Conservation (phyloP, 1,284 basidiomycete genomes). For the Trametes hirsuta region DNA sequence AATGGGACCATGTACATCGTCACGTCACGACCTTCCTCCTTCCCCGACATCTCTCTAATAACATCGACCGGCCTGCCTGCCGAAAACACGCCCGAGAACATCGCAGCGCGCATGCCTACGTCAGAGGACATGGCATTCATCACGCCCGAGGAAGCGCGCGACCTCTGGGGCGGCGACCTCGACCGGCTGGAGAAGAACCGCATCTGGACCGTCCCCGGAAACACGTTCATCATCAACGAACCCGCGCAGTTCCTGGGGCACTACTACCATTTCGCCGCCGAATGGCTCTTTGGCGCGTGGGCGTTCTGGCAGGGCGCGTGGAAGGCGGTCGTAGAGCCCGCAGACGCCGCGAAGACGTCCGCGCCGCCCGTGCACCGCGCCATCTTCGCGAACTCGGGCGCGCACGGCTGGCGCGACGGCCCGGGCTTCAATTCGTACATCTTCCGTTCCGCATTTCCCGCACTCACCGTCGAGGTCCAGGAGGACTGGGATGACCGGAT, state of each 20-base stretch:
- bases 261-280: constrained; percentile 84
- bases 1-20: constrained; percentile 75
- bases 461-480: constrained; percentile 65
- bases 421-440: constrained; percentile 78
- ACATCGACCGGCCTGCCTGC: constrained; percentile 70
- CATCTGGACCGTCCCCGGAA: constrained; percentile 70
- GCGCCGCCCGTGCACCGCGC: constrained; percentile 62
- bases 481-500: constrained; percentile 74
- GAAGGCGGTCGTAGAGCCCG: constrained; percentile 28
- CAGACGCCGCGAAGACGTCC: constrained; percentile 21
- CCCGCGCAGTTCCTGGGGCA: constrained; percentile 74
- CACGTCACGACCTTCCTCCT: constrained; percentile 48
- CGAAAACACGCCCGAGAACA: constrained; percentile 63
- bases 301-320: constrained; percentile 69
- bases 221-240: constrained; percentile 72
- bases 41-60: constrained; percentile 68
- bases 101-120: constrained; percentile 67
- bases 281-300: constrained; percentile 75
- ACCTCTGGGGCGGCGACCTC: constrained; percentile 56
- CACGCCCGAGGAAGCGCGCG: constrained; percentile 58
- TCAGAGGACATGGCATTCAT: constrained; percentile 63
- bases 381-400: constrained; percentile 65
- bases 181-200: constrained; percentile 43
- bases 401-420: constrained; percentile 70
- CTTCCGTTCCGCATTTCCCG: constrained; percentile 76